Evolutionary conservation across 768 basidiomycete genomes (phyloP), one percentile per base, ranked within the genome.

Genomic region (Astraeus odoratus): DNA sequence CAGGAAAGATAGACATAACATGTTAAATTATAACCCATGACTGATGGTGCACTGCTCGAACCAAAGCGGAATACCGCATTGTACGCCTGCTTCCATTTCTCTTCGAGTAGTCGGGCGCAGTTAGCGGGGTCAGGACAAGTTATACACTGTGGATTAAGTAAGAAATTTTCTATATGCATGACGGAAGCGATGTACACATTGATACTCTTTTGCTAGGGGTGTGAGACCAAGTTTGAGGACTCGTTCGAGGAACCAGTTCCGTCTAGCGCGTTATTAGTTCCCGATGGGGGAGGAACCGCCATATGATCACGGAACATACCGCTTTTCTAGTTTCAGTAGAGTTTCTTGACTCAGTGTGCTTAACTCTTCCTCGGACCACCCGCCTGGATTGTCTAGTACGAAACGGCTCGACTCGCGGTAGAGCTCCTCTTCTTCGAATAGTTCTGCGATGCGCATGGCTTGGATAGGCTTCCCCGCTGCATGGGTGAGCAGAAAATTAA

Each of bases 201-300:
- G 84, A 56, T 96, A 96, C 57, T 96, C 93, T 61, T 94, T 93
- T n/a, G 87, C 79, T 19, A 95, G 75, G 50, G 83, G 78, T 0
- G 86, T 86, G 31, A 91, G 70, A 2, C 91, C 90, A 8, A 97
- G 78, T 60, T 96, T 96, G 51, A 96, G 72, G 13, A 97, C 86
- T 16, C 94, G 80, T 61, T 97, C 94, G 16, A 96, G 75, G 67
- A 96, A 96, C 93, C 93, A 96, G 43, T 83, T 94, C 46, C 94
- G 78, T 27, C 91, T 90, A 52, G 25, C 25, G 23, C 26, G 29
- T 19, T 31, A 18, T 12, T 35, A 48, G 18, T 15, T 23, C 13
- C 22, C 39, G 4, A 43, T 10, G 29, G 12, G 24, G 24, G 6
- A 30, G 29, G 29, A 39, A 7, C 18, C 15, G 15, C 8, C 26